Evolutionary conservation across 208 protist genomes (phyloP).

Genomic region (Leishmania mexicana): DNA sequence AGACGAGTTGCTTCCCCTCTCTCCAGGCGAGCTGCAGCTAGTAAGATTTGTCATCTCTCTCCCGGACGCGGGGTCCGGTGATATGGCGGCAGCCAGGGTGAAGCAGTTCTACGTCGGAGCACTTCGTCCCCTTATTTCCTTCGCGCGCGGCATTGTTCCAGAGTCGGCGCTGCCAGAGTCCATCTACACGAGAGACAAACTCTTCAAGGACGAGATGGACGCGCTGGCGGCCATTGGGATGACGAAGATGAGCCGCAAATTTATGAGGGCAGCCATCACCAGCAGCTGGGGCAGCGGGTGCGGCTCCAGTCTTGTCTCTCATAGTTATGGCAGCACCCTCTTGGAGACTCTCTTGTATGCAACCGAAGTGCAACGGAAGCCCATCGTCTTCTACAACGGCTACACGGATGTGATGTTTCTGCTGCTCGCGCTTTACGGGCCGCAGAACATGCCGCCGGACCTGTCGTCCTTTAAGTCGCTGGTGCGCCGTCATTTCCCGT

Average conservation of each 20-base stretch:
- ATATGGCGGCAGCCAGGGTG: not conserved
- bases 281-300: not conserved
- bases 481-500: slow-evolving; percentile 50
- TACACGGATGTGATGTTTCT: slow-evolving; percentile 69
- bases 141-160: slow-evolving; percentile 8
- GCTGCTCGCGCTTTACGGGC: slow-evolving; percentile 35
- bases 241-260: slow-evolving; percentile 16
- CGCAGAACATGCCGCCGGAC: slow-evolving; percentile 28
- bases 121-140: slow-evolving; percentile 10
- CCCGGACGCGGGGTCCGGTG: not conserved
- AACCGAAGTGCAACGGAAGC: slow-evolving; percentile 37
- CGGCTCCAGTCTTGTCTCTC: not conserved
- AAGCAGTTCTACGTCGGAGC: slow-evolving; percentile 6
- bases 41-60: slow-evolving; percentile 31
- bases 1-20: slow-evolving; percentile 21
- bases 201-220: slow-evolving; percentile 21
- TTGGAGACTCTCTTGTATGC: slow-evolving; percentile 47
- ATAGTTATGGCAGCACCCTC: slow-evolving; percentile 43
- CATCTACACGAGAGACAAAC: slow-evolving; percentile 5
- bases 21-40: slow-evolving; percentile 22
- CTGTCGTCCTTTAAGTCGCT: slow-evolving; percentile 48
- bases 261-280: not conserved
- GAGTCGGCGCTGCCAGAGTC: slow-evolving; percentile 18
- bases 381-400: slow-evolving; percentile 67
- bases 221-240: slow-evolving; percentile 32